Evolutionary conservation across 1,284 basidiomycete genomes (phyloP), one percentile per base, ranked within the genome.

Genomic region (Malassezia furfur): DNA sequence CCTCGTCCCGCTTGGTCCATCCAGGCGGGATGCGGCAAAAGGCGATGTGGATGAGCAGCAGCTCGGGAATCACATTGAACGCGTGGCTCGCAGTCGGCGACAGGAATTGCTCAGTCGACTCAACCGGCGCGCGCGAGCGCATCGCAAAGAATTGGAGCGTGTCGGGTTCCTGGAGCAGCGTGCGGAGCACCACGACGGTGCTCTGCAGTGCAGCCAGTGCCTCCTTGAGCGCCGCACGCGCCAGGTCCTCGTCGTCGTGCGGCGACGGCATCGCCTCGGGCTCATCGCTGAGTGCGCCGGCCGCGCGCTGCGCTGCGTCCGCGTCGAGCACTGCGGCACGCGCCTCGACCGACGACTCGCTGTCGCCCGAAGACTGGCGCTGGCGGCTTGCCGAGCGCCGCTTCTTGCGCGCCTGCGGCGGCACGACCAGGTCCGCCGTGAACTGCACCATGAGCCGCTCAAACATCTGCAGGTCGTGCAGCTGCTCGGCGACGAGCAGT

Each of bases 361-460:
- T 47, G 32, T 47, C 45, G 6, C 45, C 45, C 12, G 45, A 47
- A 3, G 30, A 9, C 35, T 37, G 17, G 17, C 47, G 47, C 28
- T 25, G 34, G 1, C 32, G 47, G 30, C 19, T 28, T 8, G 22
- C 34, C 28, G 28, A 48, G 35, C 47, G 47, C 5, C 21, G 31
- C 12, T 25, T n/a, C 45, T 47, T 47, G 15, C 22, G 30, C 2
- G 39, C 38, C 8, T 44, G 10, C 15, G 3, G 15, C 8, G 30
- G 37, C 9, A 15, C 15, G 5, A 17, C 15, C 36, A 71, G 68
- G 36, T 65, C 61, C 3, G 64, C 57, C 38, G 63, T 64, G 55
- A 71, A 71, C 32, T 66, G 63, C 2, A 61, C 52, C 61, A 70
- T 63, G n/a, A 70, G 59, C 41, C 68, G 67, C 49, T 73, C 69